Percentiles rank a stretch among this genome's conserved stretches.
These are phyloP conservation scores for Corymbia calophylla DNA, from an alignment of 441 rosid genomes.

Conservation along the genomic window DNA sequence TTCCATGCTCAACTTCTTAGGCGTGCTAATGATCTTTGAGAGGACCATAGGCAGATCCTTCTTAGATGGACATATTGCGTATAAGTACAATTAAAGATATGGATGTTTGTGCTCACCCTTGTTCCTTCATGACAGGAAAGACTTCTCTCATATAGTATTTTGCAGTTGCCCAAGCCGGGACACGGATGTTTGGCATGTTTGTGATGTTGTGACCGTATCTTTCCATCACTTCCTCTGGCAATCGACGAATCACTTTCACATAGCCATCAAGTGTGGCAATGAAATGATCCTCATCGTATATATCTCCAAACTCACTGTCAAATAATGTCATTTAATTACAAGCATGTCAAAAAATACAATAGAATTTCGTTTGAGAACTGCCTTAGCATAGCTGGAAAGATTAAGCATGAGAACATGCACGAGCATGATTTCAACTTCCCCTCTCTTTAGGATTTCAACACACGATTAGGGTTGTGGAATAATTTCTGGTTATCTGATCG, in stretches of 20 bases:
- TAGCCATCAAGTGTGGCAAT: constrained; percentile 55
- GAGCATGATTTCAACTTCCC: neutral
- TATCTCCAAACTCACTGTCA: constrained; percentile 73
- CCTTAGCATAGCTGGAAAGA: neutral
- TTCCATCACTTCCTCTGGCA: constrained; percentile 64
- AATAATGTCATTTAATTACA: neutral
- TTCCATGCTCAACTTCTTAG: neutral
- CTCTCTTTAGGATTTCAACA: neutral
- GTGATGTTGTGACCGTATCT: constrained; percentile 48
- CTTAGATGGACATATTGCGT: neutral
- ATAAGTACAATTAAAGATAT: neutral
- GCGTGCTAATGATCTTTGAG: neutral
- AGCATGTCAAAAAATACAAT: neutral
- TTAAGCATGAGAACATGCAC: neutral
- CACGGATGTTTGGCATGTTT: constrained; percentile 53
- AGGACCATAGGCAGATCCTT: neutral
- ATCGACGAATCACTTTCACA: constrained; percentile 59
- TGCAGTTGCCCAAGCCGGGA: constrained; percentile 77
- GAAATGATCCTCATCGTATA: constrained; percentile 80
- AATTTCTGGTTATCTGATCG: neutral
- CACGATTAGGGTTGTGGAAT: neutral
- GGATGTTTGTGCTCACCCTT: constrained; percentile 41
- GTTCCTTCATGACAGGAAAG: constrained; percentile 52
- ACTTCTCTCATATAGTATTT: constrained; percentile 59
- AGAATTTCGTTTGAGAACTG: neutral